Base-by-base conservation (phyloP, 1,284 basidiomycete species). In the Ganoderma leucocontextum region DNA sequence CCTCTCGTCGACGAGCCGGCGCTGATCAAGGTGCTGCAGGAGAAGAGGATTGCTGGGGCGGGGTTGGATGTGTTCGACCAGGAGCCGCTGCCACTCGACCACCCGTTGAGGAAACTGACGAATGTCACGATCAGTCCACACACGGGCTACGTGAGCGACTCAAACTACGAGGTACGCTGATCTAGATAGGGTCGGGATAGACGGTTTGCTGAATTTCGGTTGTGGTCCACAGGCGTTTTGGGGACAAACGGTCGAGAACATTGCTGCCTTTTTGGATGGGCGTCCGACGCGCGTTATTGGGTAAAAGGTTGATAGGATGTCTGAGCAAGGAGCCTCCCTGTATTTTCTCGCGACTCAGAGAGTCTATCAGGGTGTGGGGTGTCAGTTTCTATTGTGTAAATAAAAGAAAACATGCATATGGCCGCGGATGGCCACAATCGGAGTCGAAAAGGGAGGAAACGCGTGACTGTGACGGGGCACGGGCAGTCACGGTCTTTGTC, bases 91-190 rank as follows among this genome's bases (percentile, higher is more conserved):
- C 88, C 89, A 4, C 71, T 84, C 29, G 83, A 87, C 62, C 86
- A 89, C 74, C 84, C 86, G 0, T 71, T 91, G 55, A 80, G 87
- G 55, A 80, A 77, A 61, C 78, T 86, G 70, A 77, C 83, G 47
- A 87, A 89, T 71, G 84, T 88, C 19, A 88, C 84, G 22, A 77
- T 91, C 60, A 87, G 84, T 13, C 90, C 90, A 0, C 90, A 91
- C 74, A 86, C 83, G 72, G 89, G 84, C 8, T 90, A 90, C 74
- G 81, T 87, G 17, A 84, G 81, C 64, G 86, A 88, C 70, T 78
- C 81, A 33, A 85, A 79, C 65, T 88, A 86, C 71, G 79, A 83
- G 78, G 85, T 84, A 70, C 72, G n/a, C 6, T 29, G 10, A 38
- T 22, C 17, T 17, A 19, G 38, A n/a, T 36, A 25, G 5, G 8